Conservation (phyloP, 108 stramenopile species). For the Fragilariopsis cylindrus region DNA sequence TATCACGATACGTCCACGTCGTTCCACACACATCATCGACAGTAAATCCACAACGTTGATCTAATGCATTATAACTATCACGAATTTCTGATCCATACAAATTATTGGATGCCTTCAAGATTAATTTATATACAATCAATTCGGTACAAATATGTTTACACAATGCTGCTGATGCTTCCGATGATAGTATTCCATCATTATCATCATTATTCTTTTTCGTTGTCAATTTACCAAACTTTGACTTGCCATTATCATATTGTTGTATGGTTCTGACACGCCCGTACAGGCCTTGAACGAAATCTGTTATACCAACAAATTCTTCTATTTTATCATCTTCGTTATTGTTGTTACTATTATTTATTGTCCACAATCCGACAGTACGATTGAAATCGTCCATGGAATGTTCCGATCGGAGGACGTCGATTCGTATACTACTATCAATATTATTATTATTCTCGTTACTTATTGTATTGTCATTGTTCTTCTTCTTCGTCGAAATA, state of each 20-base stretch:
- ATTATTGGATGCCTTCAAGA: background rate
- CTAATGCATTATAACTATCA: background rate
- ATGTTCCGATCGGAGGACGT: conserved; percentile 13
- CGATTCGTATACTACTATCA: background rate
- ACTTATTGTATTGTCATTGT: no score
- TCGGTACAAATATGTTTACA: background rate
- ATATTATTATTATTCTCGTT: no score
- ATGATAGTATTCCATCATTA: background rate
- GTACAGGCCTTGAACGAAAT: background rate
- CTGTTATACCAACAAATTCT: background rate
- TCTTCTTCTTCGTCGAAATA: background rate
- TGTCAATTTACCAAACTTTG: background rate
- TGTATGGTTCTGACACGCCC: background rate
- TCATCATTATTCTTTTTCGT: background rate
- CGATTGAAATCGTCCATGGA: conserved; percentile 10
- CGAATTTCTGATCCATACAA: background rate
- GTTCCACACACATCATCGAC: conserved; percentile 5
- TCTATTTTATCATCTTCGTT: background rate
- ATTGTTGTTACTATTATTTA: background rate
- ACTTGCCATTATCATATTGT: background rate
- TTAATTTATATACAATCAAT: background rate
- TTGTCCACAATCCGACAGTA: conserved; percentile 6
- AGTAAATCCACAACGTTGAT: background rate
- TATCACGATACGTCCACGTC: background rate
- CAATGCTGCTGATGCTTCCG: background rate